phyloP scores from a whole-genome alignment of 225 moss, liverwort and hornwort species.

The Marchantia paleacea region DNA sequence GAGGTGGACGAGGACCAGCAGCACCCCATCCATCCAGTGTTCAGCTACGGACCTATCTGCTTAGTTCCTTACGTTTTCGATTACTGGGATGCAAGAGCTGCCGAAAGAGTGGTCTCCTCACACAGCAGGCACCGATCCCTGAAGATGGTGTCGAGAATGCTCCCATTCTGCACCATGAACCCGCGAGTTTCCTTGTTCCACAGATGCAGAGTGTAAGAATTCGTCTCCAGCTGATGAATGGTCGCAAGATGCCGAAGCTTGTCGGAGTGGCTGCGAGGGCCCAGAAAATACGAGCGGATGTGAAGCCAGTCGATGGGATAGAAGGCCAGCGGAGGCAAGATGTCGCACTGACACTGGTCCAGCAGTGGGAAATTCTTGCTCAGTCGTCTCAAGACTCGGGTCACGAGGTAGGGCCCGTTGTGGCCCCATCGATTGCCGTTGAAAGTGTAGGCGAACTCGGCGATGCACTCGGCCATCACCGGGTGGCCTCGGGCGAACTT shows the following conservation, averaged over 20 bases:
- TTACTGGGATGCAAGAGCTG: not conserved
- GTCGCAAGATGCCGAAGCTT: slow-evolving; percentile 40
- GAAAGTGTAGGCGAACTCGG: slow-evolving; percentile 48
- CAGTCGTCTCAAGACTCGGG: slow-evolving; percentile 40
- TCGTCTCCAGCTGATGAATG: slow-evolving; percentile 29
- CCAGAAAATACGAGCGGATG: slow-evolving; percentile 19
- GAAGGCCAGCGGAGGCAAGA: not conserved
- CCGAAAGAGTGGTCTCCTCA: slow-evolving; percentile 17
- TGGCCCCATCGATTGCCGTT: slow-evolving; percentile 66
- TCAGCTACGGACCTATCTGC: not conserved
- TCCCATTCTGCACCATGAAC: slow-evolving; percentile 48
- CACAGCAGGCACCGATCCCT: slow-evolving; percentile 54
- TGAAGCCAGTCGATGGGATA: not conserved
- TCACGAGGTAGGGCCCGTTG: slow-evolving; percentile 66
- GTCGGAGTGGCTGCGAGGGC: slow-evolving; percentile 14
- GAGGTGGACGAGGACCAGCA: too few relatives aligned
- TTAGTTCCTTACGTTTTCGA: not conserved
- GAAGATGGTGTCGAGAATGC: slow-evolving; percentile 55
- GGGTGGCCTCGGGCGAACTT: slow-evolving; percentile 46
- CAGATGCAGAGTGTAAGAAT: slow-evolving; percentile 55
- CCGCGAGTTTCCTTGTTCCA: slow-evolving; percentile 55
- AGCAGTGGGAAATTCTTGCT: slow-evolving; percentile 25
- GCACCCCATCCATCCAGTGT: too few relatives aligned
- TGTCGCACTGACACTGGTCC: not conserved
- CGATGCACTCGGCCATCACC: slow-evolving; percentile 29